These are phyloP conservation scores for Arachnomyces sp. DNA, from an alignment of 2,329 filamentous ascomycete species.

Conservation along the genomic window DNA sequence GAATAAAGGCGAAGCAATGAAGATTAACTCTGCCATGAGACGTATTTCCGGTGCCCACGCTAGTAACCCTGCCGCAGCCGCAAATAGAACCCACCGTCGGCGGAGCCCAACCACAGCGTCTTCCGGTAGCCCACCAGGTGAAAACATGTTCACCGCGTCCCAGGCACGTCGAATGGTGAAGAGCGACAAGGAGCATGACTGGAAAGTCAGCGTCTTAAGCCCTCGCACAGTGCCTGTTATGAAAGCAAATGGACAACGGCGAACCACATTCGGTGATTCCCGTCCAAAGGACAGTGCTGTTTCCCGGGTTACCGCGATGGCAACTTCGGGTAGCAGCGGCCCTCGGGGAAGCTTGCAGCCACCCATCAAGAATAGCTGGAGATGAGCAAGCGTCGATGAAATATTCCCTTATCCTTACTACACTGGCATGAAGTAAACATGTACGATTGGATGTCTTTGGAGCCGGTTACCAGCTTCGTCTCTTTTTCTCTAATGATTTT, in stretches of 20 bases:
- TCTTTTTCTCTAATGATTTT: conserved; percentile 12
- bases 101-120: conserved; percentile 47
- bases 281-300: conserved; percentile 32
- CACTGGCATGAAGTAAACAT: conserved; percentile 1
- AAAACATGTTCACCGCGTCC: conserved; percentile 56
- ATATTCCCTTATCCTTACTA: conserved; percentile 3
- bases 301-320: conserved; percentile 31
- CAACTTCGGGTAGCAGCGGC: conserved; percentile 26
- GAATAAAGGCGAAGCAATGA: conserved; percentile 43
- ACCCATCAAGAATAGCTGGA: conserved; percentile 20
- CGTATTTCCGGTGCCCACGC: conserved; percentile 42
- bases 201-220: conserved; percentile 51
- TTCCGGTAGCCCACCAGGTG: conserved; percentile 44
- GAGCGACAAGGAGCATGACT: conserved; percentile 49
- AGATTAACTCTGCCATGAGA: conserved; percentile 49
- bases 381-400: conserved; percentile 12
- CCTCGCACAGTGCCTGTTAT: conserved; percentile 52
- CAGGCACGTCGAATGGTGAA: conserved; percentile 61
- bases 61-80: conserved; percentile 29
- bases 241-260: conserved; percentile 41
- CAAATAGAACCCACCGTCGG: conserved; percentile 41
- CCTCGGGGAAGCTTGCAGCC: conserved; percentile 24
- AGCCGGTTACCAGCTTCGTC: not conserved
- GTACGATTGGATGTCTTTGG: conserved; percentile 4
- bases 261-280: conserved; percentile 36